A percentile compares a stretch with the other conserved stretches of the same genome.
Conservation (phyloP, 495 filamentous ascomycete species). For the Podospora fimiseda region DNA sequence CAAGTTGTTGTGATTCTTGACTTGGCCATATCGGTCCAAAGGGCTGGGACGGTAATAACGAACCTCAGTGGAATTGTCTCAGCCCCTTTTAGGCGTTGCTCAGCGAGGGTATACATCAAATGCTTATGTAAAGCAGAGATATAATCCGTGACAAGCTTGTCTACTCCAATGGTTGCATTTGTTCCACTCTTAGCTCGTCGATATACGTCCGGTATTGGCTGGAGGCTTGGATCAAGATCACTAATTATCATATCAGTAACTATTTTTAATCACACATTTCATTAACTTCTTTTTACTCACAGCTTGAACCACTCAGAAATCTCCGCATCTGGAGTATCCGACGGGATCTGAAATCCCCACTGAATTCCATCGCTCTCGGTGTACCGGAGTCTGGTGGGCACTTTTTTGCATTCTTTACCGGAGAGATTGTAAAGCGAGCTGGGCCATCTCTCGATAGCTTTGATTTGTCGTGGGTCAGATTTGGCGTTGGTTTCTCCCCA, state of each 20-base stretch:
- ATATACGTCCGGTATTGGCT: no score
- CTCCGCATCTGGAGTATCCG: slow-evolving; percentile 25
- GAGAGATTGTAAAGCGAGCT: slow-evolving; percentile 32
- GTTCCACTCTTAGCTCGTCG: no score
- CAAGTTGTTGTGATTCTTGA: slow-evolving; percentile 40
- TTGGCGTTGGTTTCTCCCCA: slow-evolving; percentile 27
- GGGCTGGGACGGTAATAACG: slow-evolving; percentile 50
- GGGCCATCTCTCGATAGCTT: slow-evolving; percentile 39
- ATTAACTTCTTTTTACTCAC: no score
- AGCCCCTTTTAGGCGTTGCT: slow-evolving; percentile 33
- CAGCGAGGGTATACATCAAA: slow-evolving; percentile 30
- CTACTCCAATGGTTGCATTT: slow-evolving; percentile 24
- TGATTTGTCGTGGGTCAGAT: slow-evolving; percentile 28
- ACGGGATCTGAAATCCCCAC: slow-evolving; percentile 50
- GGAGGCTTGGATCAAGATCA: no score
- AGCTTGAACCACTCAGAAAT: slow-evolving; percentile 53
- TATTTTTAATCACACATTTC: no score
- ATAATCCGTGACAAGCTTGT: slow-evolving; percentile 40
- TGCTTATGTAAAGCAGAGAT: slow-evolving; percentile 39
- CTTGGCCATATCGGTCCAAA: slow-evolving; percentile 51
- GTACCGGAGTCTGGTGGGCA: slow-evolving; percentile 44
- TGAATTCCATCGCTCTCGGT: slow-evolving; percentile 13
- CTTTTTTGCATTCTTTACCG: slow-evolving; percentile 39
- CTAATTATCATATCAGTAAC: no score
- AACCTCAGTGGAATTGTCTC: slow-evolving; percentile 38